Evolutionary conservation across 352 stramenopile genomes (phyloP), one percentile per base, ranked within the genome.

Genomic region (Pythium vanterpoolii): DNA sequence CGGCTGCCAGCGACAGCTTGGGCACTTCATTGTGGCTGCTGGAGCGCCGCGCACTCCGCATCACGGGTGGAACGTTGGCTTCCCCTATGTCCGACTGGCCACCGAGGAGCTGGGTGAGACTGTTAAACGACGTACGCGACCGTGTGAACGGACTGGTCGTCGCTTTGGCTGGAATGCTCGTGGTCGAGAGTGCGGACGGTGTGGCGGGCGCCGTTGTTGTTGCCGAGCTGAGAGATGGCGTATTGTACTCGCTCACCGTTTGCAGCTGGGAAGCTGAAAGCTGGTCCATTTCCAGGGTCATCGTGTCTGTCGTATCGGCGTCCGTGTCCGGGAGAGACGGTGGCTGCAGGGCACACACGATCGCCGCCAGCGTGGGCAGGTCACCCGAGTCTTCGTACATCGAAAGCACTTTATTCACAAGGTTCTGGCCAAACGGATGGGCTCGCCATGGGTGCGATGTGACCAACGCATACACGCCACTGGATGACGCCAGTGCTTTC

Each of bases 321-420:
- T 53, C 30, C 24, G 50, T 39, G 4, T 53, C 30, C 24, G 11
- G 30, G 45, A 13, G 9, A 36, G 31, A 16, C 7, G 38, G 26
- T 1, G 44, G 45, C 13, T 53, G 52, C 3, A 95, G 62, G 1
- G 76, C 71, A 43, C 83, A 95, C 36, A 90, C 83, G 42, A 95
- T 93, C 1, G 83, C 88, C 24, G 82, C 86, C 19, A 93, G 64
- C 0, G 84, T 74, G 31, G 87, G 79, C 1, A 95, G 61, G 54
- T 95, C 86, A 30, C 86, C 83, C 13, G 72, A 68, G 13, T 90
- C 73, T 56, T 95, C 86, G 59, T 91, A 94, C 70, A 95, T 87
- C 27, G 69, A 53, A 13, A 95, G 62, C 31, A 95, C 62, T 58
- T 90, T 89, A 44, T 86, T 72, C 1, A 95, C 83, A 3, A 95